Percentiles rank a stretch among this genome's conserved stretches.
phyloP scores from a whole-genome alignment of 139 green algal species.

The Yamagishiella unicocca region DNA sequence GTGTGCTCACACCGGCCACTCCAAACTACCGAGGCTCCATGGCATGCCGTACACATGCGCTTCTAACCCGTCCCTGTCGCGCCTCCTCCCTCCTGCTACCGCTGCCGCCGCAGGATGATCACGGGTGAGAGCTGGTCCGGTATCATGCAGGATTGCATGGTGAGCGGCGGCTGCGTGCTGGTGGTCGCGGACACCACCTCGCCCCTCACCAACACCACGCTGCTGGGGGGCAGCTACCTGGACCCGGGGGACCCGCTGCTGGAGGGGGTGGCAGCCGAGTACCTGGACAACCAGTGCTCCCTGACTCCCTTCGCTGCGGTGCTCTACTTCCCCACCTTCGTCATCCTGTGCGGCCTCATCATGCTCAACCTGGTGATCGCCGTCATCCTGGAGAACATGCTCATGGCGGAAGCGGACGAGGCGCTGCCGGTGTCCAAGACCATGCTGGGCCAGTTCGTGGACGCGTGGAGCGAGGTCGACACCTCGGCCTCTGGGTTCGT shows the following conservation, averaged over 20 bases:
- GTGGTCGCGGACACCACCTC: neutral
- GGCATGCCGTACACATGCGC: too few relatives aligned
- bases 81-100: neutral
- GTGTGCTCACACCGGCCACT: too few relatives aligned
- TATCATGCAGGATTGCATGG: conserved; percentile 73
- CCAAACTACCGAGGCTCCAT: too few relatives aligned
- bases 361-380: conserved; percentile 32
- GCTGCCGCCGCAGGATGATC: conserved; percentile 45
- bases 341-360: conserved; percentile 41
- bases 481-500: neutral
- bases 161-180: conserved; percentile 31
- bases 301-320: neutral
- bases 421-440: conserved; percentile 11
- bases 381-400: conserved; percentile 38
- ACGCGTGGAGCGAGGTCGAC: neutral
- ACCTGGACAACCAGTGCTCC: conserved; percentile 21
- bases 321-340: conserved; percentile 36
- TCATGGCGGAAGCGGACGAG: conserved; percentile 18
- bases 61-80: neutral
- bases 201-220: neutral
- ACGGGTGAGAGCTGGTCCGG: conserved; percentile 82
- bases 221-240: conserved; percentile 11
- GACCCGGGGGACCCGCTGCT: conserved; percentile 9
- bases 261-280: neutral
- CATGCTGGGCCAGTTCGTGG: neutral